These are phyloP conservation scores for Salix dunnii DNA, from an alignment of 345 rosid genomes.

Conservation along the genomic window DNA sequence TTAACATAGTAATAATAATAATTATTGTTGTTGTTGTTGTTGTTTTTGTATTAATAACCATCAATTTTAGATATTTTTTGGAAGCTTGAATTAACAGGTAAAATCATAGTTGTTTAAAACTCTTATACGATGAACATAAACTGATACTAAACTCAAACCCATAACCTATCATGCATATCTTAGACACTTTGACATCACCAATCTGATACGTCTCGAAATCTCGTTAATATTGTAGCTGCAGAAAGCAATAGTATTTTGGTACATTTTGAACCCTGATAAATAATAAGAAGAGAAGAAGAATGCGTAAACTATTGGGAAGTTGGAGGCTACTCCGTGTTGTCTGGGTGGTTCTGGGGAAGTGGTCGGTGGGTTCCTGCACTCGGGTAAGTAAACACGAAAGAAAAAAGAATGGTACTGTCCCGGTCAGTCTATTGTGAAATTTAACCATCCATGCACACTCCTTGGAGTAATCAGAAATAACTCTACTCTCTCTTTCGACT, in stretches of 20 bases:
- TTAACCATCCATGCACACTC: neutral
- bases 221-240: neutral
- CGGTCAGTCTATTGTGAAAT: neutral
- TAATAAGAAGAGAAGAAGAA: neutral
- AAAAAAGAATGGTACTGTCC: neutral
- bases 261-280: neutral
- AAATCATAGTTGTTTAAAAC: no score
- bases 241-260: no score
- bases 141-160: no score
- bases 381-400: neutral
- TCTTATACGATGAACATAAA: no score
- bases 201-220: no score
- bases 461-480: neutral
- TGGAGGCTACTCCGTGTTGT: neutral
- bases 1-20: no score
- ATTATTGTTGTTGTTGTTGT: no score
- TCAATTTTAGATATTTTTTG: no score
- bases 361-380: constrained; percentile 22
- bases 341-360: neutral
- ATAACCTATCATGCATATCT: no score
- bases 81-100: no score
- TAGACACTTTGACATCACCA: no score
- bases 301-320: neutral
- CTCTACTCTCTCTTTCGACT: neutral
- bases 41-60: no score